Percentiles rank a stretch among this genome's conserved stretches.
Evolutionary conservation across 345 rosid species (phyloP).

Genomic region (Aegle marmelos): DNA sequence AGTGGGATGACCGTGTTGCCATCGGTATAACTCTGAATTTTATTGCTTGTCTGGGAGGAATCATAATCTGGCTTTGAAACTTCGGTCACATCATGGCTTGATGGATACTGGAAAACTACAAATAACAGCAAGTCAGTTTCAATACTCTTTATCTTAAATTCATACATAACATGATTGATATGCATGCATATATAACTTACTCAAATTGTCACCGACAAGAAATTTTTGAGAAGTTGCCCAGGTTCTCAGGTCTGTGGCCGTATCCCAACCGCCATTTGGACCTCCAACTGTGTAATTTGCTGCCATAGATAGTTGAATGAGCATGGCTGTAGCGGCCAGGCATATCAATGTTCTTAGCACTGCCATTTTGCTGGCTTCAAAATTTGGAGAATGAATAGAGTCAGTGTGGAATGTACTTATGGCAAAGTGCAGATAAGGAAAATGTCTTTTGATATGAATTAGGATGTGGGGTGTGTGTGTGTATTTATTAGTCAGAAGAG

Average conservation of each 20-base stretch:
- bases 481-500: neutral
- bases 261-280: conserved; percentile 62
- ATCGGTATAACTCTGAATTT: conserved; percentile 37
- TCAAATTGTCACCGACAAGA: conserved; percentile 55
- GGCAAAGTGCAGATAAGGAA: neutral
- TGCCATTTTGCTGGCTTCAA: conserved; percentile 15
- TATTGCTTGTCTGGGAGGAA: conserved; percentile 45
- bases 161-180: neutral
- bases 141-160: neutral
- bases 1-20: conserved; percentile 59
- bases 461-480: neutral
- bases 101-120: conserved; percentile 56
- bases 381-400: neutral
- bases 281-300: conserved; percentile 61
- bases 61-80: conserved; percentile 56
- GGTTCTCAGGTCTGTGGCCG: conserved; percentile 35
- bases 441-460: neutral
- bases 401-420: neutral
- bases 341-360: conserved; percentile 18
- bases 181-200: conserved; percentile 34
- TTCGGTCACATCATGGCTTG: conserved; percentile 57
- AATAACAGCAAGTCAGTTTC: conserved; percentile 1
- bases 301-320: conserved; percentile 50
- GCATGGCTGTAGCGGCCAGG: conserved; percentile 33
- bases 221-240: conserved; percentile 61